Percentiles rank a stretch among this genome's conserved stretches.
phyloP scores from a whole-genome alignment of 345 rosid genomes.

The Dipteronia dyeriana region DNA sequence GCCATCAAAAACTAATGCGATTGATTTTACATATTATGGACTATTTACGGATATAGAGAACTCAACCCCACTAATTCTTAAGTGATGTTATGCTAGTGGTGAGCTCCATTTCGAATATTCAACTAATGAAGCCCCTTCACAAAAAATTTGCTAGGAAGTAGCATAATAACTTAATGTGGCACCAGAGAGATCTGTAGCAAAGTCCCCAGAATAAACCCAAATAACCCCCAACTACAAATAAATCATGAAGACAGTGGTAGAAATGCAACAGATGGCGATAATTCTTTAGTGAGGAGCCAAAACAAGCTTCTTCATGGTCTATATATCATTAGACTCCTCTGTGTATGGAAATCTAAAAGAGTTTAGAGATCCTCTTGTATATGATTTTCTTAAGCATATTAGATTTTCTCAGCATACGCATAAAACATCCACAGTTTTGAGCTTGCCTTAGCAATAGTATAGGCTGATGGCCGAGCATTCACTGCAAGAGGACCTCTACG shows the following conservation, averaged over 20 bases:
- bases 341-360: slow-evolving; percentile 33
- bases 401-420: slow-evolving; percentile 52
- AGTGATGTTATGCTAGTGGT: slow-evolving; percentile 29
- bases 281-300: slow-evolving; percentile 35
- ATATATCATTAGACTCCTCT: slow-evolving; percentile 31
- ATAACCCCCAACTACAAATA: slow-evolving; percentile 36
- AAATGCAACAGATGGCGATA: slow-evolving; percentile 30
- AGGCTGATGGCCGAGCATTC: slow-evolving; percentile 64
- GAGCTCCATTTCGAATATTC: slow-evolving; percentile 38
- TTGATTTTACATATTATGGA: slow-evolving; percentile 19
- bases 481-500: slow-evolving; percentile 77
- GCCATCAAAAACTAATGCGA: slow-evolving; percentile 34
- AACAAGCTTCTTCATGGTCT: slow-evolving; percentile 45
- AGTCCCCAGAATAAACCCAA: slow-evolving; percentile 29
- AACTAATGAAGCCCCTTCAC: slow-evolving; percentile 39
- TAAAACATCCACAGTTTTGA: slow-evolving; percentile 57
- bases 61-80: slow-evolving; percentile 24
- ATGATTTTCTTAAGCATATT: slow-evolving; percentile 38
- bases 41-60: slow-evolving; percentile 17
- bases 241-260: slow-evolving; percentile 29
- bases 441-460: slow-evolving; percentile 95
- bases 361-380: slow-evolving; percentile 38
- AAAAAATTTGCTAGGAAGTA: slow-evolving; percentile 26
- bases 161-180: slow-evolving; percentile 25
- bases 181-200: slow-evolving; percentile 27